Base-by-base conservation (phyloP, 495 filamentous ascomycete genomes). In the Xylaria sp. region DNA sequence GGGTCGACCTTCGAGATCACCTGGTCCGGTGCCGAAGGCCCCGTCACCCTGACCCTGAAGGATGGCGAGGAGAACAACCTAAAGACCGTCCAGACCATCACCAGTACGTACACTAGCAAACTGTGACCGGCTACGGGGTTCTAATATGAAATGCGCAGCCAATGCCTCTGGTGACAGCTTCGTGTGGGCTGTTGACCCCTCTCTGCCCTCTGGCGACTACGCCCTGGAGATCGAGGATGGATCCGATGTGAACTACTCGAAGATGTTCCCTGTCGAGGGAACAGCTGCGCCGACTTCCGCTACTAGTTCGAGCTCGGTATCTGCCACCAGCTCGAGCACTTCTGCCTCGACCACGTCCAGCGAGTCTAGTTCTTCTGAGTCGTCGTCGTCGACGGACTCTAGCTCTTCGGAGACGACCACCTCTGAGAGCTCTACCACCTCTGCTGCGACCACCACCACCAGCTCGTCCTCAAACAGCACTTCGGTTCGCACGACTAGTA, bases 151-250 rank as follows among this genome's bases (percentile, higher is more conserved):
- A 33, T 59, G 37, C 7, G 40, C 66, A 84, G 78, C 79, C 26
- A 74, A 68, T 29, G 71, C 61, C 24, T 76, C 77, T 59, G 79
- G 74, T 43, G 66, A 48, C 61, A 77, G 76, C 59, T 82, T 78
- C 79, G 80, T 73, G 63, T 84, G 74, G 74, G 75, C 74, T 41
- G 72, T 76, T 14, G 77, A 78, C 55, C n/a, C 74, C 14, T 73
- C 70, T 62, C 69, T 81, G 19, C 72, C 82, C 67, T 76, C 80
- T 19, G 84, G 77, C 72, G 79, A 74, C 35, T 86, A 85, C 67
- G 83, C 82, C 73, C 74, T 86, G 71, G 71, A 79, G 77, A 83
- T 86, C 75, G 80, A 77, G 57, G 73, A 75, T 44, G 76, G 58
- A 40, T 65, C 37, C 33, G 75, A 78, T 24, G 69, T 72, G 65